Conservation (phyloP, 2,329 filamentous ascomycete species). For the Xylaria arbuscula region DNA sequence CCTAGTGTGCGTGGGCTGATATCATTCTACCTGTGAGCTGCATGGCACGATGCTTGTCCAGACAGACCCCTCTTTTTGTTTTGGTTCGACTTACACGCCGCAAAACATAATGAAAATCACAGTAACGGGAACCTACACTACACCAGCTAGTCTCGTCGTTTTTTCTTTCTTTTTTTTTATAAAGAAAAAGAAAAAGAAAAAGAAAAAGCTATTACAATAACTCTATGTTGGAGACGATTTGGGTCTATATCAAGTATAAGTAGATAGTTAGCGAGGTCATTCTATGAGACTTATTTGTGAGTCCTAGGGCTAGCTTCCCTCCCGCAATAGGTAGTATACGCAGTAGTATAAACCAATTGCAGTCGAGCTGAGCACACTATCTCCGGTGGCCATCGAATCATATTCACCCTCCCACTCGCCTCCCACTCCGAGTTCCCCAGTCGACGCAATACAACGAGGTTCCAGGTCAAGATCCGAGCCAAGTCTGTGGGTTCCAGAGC, state of each 20-base stretch:
- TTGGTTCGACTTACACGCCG: no score
- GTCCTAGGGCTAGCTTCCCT: neutral
- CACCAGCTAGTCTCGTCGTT: no score
- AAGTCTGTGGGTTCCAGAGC: conserved; percentile 2
- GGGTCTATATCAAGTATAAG: no score
- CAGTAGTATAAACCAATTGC: neutral
- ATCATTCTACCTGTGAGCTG: neutral
- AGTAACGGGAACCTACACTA: no score
- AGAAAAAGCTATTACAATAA: no score
- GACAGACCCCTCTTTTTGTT: neutral
- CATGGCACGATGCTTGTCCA: conserved; percentile 7
- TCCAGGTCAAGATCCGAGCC: neutral
- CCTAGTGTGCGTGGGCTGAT: conserved; percentile 12
- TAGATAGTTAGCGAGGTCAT: no score
- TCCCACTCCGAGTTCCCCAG: neutral
- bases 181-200: no score
- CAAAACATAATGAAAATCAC: no score
- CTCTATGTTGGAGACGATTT: no score
- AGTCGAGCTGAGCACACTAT: neutral
- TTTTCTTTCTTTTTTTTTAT: no score
- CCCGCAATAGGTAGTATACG: neutral
- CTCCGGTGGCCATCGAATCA: neutral
- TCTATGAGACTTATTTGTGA: no score
- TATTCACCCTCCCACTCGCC: neutral
- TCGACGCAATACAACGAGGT: conserved; percentile 5